Conservation (phyloP, 345 rosid species). For the Clausena lansium region DNA sequence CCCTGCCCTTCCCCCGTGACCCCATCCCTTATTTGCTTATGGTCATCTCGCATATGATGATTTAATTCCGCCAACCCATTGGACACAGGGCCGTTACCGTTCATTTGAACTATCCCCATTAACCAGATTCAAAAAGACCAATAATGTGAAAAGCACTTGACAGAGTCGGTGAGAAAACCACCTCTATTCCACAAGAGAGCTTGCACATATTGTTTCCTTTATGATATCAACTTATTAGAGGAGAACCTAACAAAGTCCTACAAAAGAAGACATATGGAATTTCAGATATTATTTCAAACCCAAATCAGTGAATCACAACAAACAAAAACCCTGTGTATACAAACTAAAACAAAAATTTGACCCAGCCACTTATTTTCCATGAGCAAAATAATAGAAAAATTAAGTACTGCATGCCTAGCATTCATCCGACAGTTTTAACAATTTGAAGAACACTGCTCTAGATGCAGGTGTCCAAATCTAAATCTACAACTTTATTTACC, state of each 20-base stretch:
- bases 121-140: conserved; percentile 43
- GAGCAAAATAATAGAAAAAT: neutral
- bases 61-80: conserved; percentile 29
- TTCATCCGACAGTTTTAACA: neutral
- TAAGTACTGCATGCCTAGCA: neutral
- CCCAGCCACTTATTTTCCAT: neutral
- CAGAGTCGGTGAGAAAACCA: conserved; percentile 13
- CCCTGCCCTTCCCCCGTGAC: conserved; percentile 38
- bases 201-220: conserved; percentile 30
- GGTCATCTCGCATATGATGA: conserved; percentile 22
- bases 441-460: neutral
- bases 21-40: conserved; percentile 32
- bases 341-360: neutral
- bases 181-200: conserved; percentile 19
- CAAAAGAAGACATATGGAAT: neutral
- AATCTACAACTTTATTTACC: neutral
- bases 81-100: conserved; percentile 23
- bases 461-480: neutral
- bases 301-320: neutral
- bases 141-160: conserved; percentile 18
- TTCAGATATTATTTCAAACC: neutral
- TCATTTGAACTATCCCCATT: conserved; percentile 34
- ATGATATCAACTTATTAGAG: conserved; percentile 5
- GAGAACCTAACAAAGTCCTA: conserved; percentile 16
- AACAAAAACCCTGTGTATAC: neutral